phyloP scores from a whole-genome alignment of 2,329 filamentous ascomycete genomes.

The Fonsecaea pedrosoi region DNA sequence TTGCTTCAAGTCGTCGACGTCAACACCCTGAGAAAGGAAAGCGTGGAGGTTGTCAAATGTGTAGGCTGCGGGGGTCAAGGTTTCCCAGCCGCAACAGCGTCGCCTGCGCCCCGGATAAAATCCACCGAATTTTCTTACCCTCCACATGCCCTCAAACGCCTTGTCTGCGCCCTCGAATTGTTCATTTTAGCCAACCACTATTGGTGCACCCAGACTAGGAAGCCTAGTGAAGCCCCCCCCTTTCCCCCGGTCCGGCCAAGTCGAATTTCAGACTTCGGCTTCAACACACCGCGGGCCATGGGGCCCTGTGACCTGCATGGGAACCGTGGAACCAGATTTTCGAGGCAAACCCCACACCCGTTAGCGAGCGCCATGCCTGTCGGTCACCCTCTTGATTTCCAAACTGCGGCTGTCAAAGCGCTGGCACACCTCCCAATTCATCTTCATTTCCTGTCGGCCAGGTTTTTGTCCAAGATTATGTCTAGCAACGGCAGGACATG shows the following conservation, averaged over 20 bases:
- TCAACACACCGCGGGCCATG: neutral
- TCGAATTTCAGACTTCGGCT: neutral
- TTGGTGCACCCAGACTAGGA: neutral
- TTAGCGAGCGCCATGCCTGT: neutral
- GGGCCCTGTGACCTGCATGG: constrained; percentile 5
- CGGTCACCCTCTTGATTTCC: neutral
- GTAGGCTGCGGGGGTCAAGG: neutral
- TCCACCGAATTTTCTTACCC: neutral
- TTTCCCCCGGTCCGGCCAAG: neutral
- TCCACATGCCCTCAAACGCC: neutral
- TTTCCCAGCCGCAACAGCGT: neutral
- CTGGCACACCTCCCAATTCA: neutral
- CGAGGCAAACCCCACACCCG: neutral
- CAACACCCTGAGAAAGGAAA: neutral
- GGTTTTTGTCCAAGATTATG: constrained; percentile 23
- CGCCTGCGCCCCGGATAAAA: neutral
- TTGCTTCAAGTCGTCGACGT: neutral
- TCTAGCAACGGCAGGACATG: constrained; percentile 34
- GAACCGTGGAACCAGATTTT: neutral
- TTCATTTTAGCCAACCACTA: neutral
- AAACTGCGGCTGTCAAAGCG: neutral
- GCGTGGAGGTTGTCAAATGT: neutral
- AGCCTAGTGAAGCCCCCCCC: neutral
- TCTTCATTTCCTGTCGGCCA: neutral
- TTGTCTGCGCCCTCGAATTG: neutral